A percentile compares a stretch with the other conserved stretches of the same genome.
Conservation (phyloP, 2,329 filamentous ascomycete genomes). For the Grosmannia clavigera region DNA sequence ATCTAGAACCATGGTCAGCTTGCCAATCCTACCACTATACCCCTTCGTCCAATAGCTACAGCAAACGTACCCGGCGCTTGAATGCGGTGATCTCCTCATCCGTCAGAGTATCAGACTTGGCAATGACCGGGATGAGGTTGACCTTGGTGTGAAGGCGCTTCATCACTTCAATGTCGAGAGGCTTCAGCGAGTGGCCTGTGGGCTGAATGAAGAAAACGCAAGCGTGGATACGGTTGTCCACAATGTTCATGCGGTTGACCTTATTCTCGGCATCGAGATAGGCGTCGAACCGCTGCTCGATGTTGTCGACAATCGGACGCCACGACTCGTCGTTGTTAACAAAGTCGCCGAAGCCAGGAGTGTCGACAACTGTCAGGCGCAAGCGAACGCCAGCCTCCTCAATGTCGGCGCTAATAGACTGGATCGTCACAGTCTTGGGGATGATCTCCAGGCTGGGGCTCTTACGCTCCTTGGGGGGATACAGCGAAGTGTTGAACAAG, state of each 20-base stretch:
- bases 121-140: slow-evolving; percentile 98
- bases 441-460: slow-evolving; percentile 95
- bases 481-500: slow-evolving; percentile 97
- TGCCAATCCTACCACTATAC: no score
- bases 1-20: slow-evolving; percentile 48
- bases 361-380: slow-evolving; percentile 92
- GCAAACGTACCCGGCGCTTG: slow-evolving; percentile 80
- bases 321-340: slow-evolving; percentile 99
- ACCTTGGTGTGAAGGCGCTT: slow-evolving; percentile 98
- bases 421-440: slow-evolving; percentile 92
- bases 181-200: slow-evolving; percentile 96
- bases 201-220: slow-evolving; percentile 99
- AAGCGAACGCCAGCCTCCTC: slow-evolving; percentile 97
- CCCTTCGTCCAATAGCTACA: neutral
- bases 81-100: slow-evolving; percentile 91
- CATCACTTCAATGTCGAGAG: slow-evolving; percentile 98
- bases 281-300: slow-evolving; percentile 96
- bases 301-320: slow-evolving; percentile 98
- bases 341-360: slow-evolving; percentile 95
- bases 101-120: slow-evolving; percentile 95
- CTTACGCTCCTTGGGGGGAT: slow-evolving; percentile 97
- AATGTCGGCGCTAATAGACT: slow-evolving; percentile 91
- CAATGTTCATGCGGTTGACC: slow-evolving; percentile 99
- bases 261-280: slow-evolving; percentile 99
- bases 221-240: slow-evolving; percentile 97